These are phyloP conservation scores for Nitzschia putrida DNA, from an alignment of 108 stramenopile species.

Conservation along the genomic window DNA sequence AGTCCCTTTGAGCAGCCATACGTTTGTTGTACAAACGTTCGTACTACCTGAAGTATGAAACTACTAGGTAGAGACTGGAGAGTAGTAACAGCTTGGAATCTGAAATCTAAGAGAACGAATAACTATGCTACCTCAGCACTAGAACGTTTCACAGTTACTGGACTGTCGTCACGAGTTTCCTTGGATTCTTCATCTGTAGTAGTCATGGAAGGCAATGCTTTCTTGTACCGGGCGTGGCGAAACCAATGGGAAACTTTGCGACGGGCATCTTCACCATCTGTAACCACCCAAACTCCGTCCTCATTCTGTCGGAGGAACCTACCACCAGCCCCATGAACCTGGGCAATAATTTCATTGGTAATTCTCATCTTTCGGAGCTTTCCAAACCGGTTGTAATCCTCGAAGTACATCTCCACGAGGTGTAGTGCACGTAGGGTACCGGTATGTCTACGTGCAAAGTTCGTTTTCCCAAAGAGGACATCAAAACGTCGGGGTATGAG, in stretches of 20 bases:
- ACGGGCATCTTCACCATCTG: not conserved
- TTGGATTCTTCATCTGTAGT: no score
- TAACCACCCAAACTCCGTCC: not conserved
- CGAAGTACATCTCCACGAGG: not conserved
- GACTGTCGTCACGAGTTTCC: no score
- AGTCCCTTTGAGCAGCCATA: no score
- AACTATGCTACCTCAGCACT: no score
- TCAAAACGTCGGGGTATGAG: conserved; percentile 4
- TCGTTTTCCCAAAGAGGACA: conserved; percentile 8
- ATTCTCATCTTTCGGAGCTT: not conserved
- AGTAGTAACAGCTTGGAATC: no score
- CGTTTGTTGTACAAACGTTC: no score
- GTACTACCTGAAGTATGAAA: no score
- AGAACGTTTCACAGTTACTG: not conserved
- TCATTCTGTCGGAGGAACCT: conserved; percentile 3
- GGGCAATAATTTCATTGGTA: not conserved
- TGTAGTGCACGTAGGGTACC: not conserved
- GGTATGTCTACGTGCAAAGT: not conserved
- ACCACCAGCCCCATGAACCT: conserved; percentile 9
- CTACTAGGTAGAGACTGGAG: no score
- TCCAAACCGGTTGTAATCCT: not conserved
- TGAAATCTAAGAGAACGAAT: no score
- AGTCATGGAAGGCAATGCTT: no score
- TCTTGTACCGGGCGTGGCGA: conserved; percentile 2
- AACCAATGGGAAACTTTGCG: conserved; percentile 9